Conservation (phyloP, 1,284 basidiomycete species). For the Melampsora americana region DNA sequence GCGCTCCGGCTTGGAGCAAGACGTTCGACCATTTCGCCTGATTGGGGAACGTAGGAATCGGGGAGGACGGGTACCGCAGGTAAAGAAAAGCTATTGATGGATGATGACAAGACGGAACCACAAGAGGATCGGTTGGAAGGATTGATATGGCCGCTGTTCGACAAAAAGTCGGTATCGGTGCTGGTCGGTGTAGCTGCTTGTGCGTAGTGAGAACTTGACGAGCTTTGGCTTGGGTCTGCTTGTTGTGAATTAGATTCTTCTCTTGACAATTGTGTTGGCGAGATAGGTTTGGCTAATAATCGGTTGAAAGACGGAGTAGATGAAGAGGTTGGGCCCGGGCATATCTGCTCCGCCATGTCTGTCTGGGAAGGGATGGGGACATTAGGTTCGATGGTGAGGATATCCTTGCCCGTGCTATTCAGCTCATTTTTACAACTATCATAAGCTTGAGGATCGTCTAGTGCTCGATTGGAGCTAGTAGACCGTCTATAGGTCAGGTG, state of each 20-base stretch:
- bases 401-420: neutral
- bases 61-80: neutral
- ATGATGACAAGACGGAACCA: constrained; percentile 35
- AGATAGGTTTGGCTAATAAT: no score
- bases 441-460: no score
- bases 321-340: neutral
- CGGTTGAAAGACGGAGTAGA: neutral
- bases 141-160: constrained; percentile 46
- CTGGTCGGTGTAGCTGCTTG: neutral
- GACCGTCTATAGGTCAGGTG: constrained; percentile 35
- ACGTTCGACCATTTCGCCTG: neutral
- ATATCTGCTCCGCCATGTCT: neutral
- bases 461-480: constrained; percentile 20
- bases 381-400: constrained; percentile 51
- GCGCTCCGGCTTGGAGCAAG: neutral
- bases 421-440: no score
- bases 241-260: no score
- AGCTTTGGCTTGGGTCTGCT: no score
- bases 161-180: neutral
- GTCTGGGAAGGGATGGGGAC: neutral
- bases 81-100: neutral
- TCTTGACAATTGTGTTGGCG: no score
- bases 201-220: neutral
- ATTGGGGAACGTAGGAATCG: neutral
- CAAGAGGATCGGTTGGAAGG: constrained; percentile 16